These are phyloP conservation scores for Geoglossum glabrum DNA, from an alignment of 495 filamentous ascomycete species.

Conservation along the genomic window DNA sequence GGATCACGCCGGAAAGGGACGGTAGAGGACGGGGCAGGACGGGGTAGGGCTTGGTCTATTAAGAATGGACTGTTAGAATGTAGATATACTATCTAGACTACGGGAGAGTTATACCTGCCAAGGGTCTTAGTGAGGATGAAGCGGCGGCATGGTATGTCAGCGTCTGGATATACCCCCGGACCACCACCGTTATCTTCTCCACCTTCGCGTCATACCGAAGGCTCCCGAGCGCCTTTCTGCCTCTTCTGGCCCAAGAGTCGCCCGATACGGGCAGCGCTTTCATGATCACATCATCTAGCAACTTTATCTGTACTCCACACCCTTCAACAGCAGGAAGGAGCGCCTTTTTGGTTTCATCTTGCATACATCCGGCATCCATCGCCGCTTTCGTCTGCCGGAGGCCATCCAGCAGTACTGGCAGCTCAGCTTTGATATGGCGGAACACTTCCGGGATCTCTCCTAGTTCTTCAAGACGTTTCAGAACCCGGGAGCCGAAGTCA, in stretches of 20 bases:
- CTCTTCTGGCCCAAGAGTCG: conserved; percentile 4
- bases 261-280: conserved; percentile 1
- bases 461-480: conserved; percentile 4
- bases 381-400: neutral
- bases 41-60: neutral
- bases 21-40: neutral
- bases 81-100: neutral
- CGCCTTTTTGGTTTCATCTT: conserved; percentile 1
- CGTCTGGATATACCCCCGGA: conserved; percentile 4
- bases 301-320: conserved; percentile 4
- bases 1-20: conserved; percentile 9
- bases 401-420: conserved; percentile 4
- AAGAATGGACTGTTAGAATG: neutral
- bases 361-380: conserved; percentile 3
- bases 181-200: conserved; percentile 3
- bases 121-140: conserved; percentile 2
- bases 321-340: conserved; percentile 4
- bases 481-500: conserved; percentile 2
- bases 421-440: conserved; percentile 2
- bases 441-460: conserved; percentile 4
- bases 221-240: conserved; percentile 3
- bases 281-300: conserved; percentile 2
- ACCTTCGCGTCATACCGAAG: conserved; percentile 3
- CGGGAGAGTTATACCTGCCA: neutral
- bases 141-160: conserved; percentile 5